These are phyloP conservation scores for Coelastrella sp. DNA, from an alignment of 139 green algal genomes.

Conservation along the genomic window DNA sequence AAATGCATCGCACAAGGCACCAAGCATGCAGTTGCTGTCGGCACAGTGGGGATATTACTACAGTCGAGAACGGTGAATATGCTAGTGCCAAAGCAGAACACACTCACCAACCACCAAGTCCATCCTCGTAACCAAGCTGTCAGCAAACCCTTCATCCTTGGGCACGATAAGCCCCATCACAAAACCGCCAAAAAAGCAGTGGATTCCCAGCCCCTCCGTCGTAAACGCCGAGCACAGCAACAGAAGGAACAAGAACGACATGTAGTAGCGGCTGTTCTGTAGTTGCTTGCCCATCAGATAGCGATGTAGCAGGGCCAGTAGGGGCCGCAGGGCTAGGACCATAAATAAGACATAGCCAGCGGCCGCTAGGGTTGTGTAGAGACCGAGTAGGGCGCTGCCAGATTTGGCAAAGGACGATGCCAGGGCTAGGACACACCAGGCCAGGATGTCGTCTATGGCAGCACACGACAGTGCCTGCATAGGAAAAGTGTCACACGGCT, in stretches of 20 bases:
- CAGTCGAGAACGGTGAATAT: too few relatives aligned
- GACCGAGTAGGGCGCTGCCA: conserved; percentile 10
- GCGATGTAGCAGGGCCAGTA: conserved; percentile 36
- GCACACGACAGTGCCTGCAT: conserved; percentile 30
- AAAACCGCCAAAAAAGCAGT: conserved; percentile 69
- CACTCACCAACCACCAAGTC: conserved; percentile 51
- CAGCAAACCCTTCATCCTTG: conserved; percentile 49
- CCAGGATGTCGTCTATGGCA: conserved; percentile 34
- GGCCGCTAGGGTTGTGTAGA: conserved; percentile 54
- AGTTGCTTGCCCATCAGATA: background rate
- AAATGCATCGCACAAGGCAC: too few relatives aligned
- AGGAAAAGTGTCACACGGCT: too few relatives aligned
- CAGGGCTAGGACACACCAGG: conserved; percentile 59
- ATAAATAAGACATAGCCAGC: conserved; percentile 62
- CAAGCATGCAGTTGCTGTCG: background rate
- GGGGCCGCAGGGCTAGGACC: conserved; percentile 43
- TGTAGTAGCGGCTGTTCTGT: conserved; percentile 37
- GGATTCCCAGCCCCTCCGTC: conserved; percentile 66
- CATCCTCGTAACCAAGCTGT: conserved; percentile 53
- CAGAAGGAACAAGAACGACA: conserved; percentile 42
- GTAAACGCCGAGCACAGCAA: conserved; percentile 48
- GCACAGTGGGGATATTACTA: too few relatives aligned
- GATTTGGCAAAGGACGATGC: conserved; percentile 58
- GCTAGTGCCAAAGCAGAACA: too few relatives aligned
- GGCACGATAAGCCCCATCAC: conserved; percentile 63